Evolutionary conservation across 2,329 filamentous ascomycete genomes (phyloP).

Genomic region (Xylariales sp.): DNA sequence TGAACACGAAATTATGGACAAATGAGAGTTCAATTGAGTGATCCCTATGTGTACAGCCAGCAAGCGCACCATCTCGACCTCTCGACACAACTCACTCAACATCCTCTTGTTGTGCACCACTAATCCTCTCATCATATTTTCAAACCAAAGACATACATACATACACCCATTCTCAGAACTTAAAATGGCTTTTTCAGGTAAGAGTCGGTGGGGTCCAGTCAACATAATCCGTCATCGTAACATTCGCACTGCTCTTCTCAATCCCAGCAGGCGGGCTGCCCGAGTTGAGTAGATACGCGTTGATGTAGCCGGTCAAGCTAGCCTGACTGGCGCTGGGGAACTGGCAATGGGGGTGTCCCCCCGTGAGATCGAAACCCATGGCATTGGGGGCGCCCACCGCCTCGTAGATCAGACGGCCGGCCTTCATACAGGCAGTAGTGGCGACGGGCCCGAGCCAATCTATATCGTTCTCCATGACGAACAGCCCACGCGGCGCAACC

Average conservation of each 20-base stretch:
- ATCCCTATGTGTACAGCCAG: no score
- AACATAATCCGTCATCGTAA: conserved; percentile 35
- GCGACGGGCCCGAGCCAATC: conserved; percentile 55
- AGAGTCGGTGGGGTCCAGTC: conserved; percentile 36
- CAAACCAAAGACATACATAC: no score
- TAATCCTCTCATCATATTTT: no score
- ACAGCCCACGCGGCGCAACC: conserved; percentile 50
- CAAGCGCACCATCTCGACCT: no score
- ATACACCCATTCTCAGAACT: no score
- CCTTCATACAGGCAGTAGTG: conserved; percentile 55
- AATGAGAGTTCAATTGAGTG: no score
- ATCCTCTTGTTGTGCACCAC: no score
- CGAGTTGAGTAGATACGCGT: conserved; percentile 45
- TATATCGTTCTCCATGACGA: conserved; percentile 53
- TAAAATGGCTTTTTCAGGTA: conserved; percentile 20
- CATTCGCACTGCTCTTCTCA: conserved; percentile 34
- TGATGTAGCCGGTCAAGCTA: conserved; percentile 50
- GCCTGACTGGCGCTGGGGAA: conserved; percentile 49
- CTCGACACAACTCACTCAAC: no score
- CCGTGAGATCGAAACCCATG: conserved; percentile 54
- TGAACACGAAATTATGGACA: no score
- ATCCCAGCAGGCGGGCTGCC: conserved; percentile 28
- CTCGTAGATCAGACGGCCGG: conserved; percentile 48
- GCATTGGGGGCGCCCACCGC: conserved; percentile 46
- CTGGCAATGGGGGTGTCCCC: conserved; percentile 49